Percentiles rank a stretch among this genome's conserved stretches.
These are phyloP conservation scores for Entonaema liquescens DNA, from an alignment of 495 filamentous ascomycete species.

Conservation along the genomic window DNA sequence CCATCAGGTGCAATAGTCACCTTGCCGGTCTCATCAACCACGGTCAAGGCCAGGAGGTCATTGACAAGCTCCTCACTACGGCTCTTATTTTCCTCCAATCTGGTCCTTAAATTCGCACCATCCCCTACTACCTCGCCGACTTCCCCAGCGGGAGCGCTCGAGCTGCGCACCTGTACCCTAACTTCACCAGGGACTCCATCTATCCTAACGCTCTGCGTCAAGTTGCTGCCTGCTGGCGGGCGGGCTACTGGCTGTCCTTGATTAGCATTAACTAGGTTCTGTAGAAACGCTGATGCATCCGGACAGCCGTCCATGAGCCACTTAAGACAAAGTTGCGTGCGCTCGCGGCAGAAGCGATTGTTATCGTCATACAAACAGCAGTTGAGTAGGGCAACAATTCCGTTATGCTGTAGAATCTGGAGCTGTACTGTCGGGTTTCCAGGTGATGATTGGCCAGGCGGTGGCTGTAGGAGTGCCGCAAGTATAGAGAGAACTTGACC, in stretches of 20 bases:
- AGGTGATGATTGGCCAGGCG: constrained; percentile 57
- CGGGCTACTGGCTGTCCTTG: constrained; percentile 20
- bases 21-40: constrained; percentile 47
- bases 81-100: constrained; percentile 45
- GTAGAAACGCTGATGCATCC: constrained; percentile 78
- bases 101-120: constrained; percentile 23
- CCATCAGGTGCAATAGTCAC: constrained; percentile 44
- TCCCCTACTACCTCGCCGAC: constrained; percentile 18
- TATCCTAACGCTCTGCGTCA: constrained; percentile 47
- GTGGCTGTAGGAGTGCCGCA: constrained; percentile 74
- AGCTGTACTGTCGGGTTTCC: constrained; percentile 83
- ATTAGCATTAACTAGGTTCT: constrained; percentile 61
- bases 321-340: constrained; percentile 88
- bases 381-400: constrained; percentile 83
- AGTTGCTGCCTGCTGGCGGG: constrained; percentile 9
- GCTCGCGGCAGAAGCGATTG: constrained; percentile 89
- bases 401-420: constrained; percentile 82
- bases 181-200: constrained; percentile 58
- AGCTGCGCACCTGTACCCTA: constrained; percentile 51
- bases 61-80: constrained; percentile 52
- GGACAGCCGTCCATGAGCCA: constrained; percentile 86
- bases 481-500: constrained; percentile 89
- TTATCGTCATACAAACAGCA: constrained; percentile 88
- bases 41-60: constrained; percentile 52
- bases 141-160: constrained; percentile 40